A percentile compares a stretch with the other conserved stretches of the same genome.
Conservation (phyloP, 176 grass and related monocot genomes). For the Musa itinerans region DNA sequence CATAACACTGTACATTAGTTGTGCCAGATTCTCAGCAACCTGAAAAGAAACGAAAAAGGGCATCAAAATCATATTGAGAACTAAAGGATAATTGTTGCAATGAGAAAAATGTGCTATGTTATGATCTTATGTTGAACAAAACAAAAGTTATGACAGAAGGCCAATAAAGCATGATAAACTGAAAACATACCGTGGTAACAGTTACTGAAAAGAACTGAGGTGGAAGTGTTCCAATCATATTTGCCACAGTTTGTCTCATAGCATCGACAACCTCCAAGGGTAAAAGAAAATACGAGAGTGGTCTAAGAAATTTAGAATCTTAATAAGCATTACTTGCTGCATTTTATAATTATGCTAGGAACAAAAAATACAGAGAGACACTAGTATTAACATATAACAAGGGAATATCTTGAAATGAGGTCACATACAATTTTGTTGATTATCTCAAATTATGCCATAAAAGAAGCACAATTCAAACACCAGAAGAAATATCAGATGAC, state of each 20-base stretch:
- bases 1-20: constrained; percentile 89
- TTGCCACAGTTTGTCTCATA: constrained; percentile 93
- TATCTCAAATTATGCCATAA: not conserved
- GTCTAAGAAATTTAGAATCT: constrained; percentile 2
- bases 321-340: not conserved
- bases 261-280: constrained; percentile 66
- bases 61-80: constrained; percentile 2
- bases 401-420: not conserved
- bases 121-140: not conserved
- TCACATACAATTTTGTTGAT: not conserved
- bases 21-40: constrained; percentile 92
- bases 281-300: constrained; percentile 10
- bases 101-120: not conserved
- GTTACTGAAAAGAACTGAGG: constrained; percentile 88
- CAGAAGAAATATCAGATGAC: not conserved
- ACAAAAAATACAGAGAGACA: too few relatives aligned
- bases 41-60: constrained; percentile 30
- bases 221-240: constrained; percentile 92
- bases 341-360: not conserved
- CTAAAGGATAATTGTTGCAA: not conserved
- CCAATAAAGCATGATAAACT: not conserved
- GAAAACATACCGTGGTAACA: constrained; percentile 59
- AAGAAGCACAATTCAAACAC: constrained; percentile 3
- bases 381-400: not conserved
- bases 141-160: not conserved